Conservation (phyloP, 768 basidiomycete species). For the Stropharia rugosoannulata region DNA sequence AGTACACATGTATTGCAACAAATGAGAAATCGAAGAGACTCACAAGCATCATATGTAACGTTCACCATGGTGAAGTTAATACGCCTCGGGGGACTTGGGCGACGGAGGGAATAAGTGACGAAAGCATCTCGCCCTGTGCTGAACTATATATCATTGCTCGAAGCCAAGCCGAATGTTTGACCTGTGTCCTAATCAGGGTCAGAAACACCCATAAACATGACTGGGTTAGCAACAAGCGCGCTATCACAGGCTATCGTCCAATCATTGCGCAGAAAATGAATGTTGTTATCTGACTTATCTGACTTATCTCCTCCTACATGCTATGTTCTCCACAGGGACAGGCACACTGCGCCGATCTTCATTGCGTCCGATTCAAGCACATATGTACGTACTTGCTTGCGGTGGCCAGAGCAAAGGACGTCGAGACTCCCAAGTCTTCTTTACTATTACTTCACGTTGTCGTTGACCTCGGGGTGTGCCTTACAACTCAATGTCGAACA, state of each 20-base stretch:
- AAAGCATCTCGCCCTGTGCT: neutral
- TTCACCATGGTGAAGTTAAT: slow-evolving; percentile 22
- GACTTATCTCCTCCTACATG: slow-evolving; percentile 2
- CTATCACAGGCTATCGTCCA: slow-evolving; percentile 21
- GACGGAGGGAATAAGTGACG: neutral
- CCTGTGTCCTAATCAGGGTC: slow-evolving; percentile 3
- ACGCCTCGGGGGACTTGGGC: neutral
- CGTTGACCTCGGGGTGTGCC: no score
- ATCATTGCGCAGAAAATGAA: slow-evolving; percentile 11
- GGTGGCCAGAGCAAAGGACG: no score
- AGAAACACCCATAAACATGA: slow-evolving; percentile 11
- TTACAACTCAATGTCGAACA: no score
- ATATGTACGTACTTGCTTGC: no score
- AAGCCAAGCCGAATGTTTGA: slow-evolving; percentile 9
- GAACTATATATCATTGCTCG: slow-evolving; percentile 1
- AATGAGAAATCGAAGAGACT: slow-evolving; percentile 2
- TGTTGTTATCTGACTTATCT: slow-evolving; percentile 9
- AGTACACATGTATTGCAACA: neutral
- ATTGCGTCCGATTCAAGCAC: neutral
- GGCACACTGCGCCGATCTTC: neutral
- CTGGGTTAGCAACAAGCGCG: slow-evolving; percentile 5
- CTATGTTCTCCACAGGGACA: slow-evolving; percentile 10
- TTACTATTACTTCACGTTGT: no score
- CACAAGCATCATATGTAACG: slow-evolving; percentile 26
- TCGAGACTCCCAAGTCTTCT: no score